Evolutionary conservation across 139 green algal species (phyloP).

Genomic region (Chlamydomonas sphaeroides): DNA sequence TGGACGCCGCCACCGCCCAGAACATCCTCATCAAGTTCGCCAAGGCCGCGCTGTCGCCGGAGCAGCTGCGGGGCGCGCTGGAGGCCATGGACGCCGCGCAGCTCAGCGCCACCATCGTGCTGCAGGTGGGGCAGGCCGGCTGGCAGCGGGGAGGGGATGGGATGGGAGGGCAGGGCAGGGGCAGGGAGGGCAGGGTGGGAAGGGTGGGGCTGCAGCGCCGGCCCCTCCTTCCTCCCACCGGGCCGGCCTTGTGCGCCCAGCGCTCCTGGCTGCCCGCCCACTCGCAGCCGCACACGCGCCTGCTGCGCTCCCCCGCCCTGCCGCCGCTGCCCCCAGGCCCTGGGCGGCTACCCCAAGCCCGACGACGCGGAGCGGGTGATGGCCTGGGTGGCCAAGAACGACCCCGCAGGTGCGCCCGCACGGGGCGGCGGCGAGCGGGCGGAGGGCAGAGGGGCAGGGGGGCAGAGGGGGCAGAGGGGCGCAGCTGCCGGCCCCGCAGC

Average conservation of each 20-base stretch:
- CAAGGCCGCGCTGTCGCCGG: neutral
- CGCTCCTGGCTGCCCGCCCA: too few relatives aligned
- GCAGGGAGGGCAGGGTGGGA: too few relatives aligned
- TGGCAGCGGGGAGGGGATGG: too few relatives aligned
- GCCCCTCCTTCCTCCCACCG: too few relatives aligned
- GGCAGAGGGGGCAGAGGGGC: too few relatives aligned
- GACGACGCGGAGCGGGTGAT: slow-evolving; percentile 16
- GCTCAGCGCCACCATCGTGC: slow-evolving; percentile 20
- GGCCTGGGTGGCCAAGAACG: slow-evolving; percentile 11
- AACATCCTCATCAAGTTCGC: slow-evolving; percentile 43
- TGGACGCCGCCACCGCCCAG: slow-evolving; percentile 16
- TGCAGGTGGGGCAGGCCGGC: slow-evolving; percentile 15
- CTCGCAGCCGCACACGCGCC: too few relatives aligned
- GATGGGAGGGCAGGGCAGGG: too few relatives aligned
- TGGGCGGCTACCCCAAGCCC: slow-evolving; percentile 38
- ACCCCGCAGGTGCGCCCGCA: slow-evolving; percentile 21
- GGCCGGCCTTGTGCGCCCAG: too few relatives aligned
- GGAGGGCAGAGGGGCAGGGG: neutral
- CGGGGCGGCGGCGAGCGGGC: too few relatives aligned
- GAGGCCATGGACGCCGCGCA: slow-evolving; percentile 8
- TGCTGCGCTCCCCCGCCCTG: too few relatives aligned
- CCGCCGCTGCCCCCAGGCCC: slow-evolving; percentile 9
- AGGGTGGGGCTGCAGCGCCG: too few relatives aligned
- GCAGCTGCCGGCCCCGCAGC: too few relatives aligned
- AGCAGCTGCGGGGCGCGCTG: slow-evolving; percentile 20